phyloP scores from a whole-genome alignment of 129 eudicot species.

The Lactuca saligna region DNA sequence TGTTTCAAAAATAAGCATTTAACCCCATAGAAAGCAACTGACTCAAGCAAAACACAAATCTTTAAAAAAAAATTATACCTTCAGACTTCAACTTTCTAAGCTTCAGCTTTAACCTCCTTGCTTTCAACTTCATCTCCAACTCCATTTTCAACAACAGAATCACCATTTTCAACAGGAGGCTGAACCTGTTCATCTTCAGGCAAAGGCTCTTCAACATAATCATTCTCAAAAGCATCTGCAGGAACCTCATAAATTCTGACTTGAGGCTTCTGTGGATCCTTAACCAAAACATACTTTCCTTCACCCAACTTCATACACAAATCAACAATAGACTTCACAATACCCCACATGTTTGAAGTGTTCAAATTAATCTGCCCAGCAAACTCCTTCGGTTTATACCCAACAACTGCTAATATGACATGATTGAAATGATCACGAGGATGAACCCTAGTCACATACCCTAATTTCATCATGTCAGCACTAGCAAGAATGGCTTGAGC shows the following conservation, averaged over 20 bases:
- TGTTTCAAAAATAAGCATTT: too few relatives aligned
- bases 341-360: slow-evolving; percentile 86
- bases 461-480: slow-evolving; percentile 94
- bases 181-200: slow-evolving; percentile 92
- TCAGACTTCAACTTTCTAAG: slow-evolving; percentile 46
- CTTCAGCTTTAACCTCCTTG: slow-evolving; percentile 47
- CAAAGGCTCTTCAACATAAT: slow-evolving; percentile 80
- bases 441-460: slow-evolving; percentile 87
- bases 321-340: slow-evolving; percentile 80
- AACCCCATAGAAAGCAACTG: too few relatives aligned
- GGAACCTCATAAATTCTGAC: slow-evolving; percentile 92
- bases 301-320: slow-evolving; percentile 87
- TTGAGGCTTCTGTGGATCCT: slow-evolving; percentile 82
- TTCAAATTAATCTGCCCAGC: slow-evolving; percentile 89
- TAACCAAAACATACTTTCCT: slow-evolving; percentile 85
- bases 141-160: slow-evolving; percentile 42
- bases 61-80: slow-evolving; percentile 27
- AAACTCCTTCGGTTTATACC: slow-evolving; percentile 79
- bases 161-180: slow-evolving; percentile 74
- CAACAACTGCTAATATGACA: slow-evolving; percentile 81
- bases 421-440: slow-evolving; percentile 94
- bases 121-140: slow-evolving; percentile 48
- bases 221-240: slow-evolving; percentile 86
- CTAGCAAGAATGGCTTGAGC: slow-evolving; percentile 71
- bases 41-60: too few relatives aligned